These are phyloP conservation scores for Botrytis pseudocinerea DNA, from an alignment of 2,329 filamentous ascomycete genomes.

Conservation along the genomic window DNA sequence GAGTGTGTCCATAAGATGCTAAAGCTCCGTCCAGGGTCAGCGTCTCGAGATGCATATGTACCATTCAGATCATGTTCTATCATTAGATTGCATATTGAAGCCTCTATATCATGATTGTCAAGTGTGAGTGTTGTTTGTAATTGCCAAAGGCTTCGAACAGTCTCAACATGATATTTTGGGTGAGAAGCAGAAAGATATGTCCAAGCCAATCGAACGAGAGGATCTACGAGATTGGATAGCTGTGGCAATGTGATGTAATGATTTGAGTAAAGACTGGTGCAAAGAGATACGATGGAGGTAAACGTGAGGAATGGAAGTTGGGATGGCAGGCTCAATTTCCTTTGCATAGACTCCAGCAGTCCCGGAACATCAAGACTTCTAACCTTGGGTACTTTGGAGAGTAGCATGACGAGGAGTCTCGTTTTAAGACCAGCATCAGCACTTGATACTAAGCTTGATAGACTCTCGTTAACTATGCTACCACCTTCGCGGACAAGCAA, in stretches of 20 bases:
- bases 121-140: constrained; percentile 71
- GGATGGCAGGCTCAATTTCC: constrained; percentile 46
- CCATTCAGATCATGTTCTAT: constrained; percentile 53
- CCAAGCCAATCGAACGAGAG: constrained; percentile 76
- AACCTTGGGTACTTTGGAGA: constrained; percentile 53
- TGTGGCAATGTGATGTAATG: constrained; percentile 54
- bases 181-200: constrained; percentile 74
- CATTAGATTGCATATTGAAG: constrained; percentile 70
- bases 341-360: constrained; percentile 54
- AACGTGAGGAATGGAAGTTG: constrained; percentile 55
- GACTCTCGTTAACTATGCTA: constrained; percentile 51
- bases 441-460: constrained; percentile 46
- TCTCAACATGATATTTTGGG: constrained; percentile 93
- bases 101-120: constrained; percentile 74
- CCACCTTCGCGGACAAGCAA: constrained; percentile 63
- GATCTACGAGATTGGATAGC: constrained; percentile 62
- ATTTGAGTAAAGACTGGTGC: constrained; percentile 56
- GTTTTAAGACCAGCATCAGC: constrained; percentile 57
- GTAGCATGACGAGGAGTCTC: constrained; percentile 58
- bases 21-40: constrained; percentile 69
- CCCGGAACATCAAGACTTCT: constrained; percentile 49
- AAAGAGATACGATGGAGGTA: constrained; percentile 59
- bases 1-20: constrained; percentile 81
- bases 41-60: constrained; percentile 50
- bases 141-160: constrained; percentile 82